A percentile compares a stretch with the other conserved stretches of the same genome.
phyloP scores from a whole-genome alignment of 768 basidiomycete genomes.

The Tulasnella sp. region DNA sequence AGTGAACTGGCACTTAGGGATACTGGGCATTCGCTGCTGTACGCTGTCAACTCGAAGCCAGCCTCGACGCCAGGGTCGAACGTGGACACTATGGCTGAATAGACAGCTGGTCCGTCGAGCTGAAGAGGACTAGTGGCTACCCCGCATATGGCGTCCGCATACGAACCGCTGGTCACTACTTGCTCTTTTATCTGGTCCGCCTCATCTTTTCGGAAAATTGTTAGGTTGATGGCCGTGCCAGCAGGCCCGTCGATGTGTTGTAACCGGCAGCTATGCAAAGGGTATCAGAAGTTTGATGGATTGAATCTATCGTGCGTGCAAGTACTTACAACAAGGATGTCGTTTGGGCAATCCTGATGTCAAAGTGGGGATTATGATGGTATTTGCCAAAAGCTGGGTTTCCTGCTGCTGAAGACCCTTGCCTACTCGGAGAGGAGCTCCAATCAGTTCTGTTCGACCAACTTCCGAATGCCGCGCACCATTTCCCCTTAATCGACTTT shows the following conservation, averaged over 20 bases:
- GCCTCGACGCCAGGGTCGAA: conserved; percentile 7
- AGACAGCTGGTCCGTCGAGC: not conserved
- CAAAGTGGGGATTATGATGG: conserved; percentile 58
- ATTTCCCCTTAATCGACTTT: conserved; percentile 58
- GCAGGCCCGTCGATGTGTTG: conserved; percentile 2
- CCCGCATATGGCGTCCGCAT: conserved; percentile 15
- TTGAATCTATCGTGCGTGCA: not conserved
- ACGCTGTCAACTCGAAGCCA: conserved; percentile 7
- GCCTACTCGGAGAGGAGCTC: conserved; percentile 39
- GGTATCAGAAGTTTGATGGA: not conserved
- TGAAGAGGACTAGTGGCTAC: not conserved
- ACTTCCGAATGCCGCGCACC: conserved; percentile 41
- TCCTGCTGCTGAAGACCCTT: conserved; percentile 50
- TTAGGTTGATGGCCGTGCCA: conserved; percentile 4
- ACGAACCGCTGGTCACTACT: conserved; percentile 6
- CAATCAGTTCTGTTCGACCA: not conserved
- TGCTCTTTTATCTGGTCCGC: not conserved
- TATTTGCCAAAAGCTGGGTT: conserved; percentile 62
- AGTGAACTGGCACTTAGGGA: not conserved
- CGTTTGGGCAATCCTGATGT: conserved; percentile 39
- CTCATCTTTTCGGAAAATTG: not conserved
- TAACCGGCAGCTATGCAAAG: conserved; percentile 7
- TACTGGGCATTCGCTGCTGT: conserved; percentile 16
- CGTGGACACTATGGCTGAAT: conserved; percentile 15
- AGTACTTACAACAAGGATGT: conserved; percentile 10